phyloP scores from a whole-genome alignment of 1,284 basidiomycete genomes.

The Ceratobasidium sp. region DNA sequence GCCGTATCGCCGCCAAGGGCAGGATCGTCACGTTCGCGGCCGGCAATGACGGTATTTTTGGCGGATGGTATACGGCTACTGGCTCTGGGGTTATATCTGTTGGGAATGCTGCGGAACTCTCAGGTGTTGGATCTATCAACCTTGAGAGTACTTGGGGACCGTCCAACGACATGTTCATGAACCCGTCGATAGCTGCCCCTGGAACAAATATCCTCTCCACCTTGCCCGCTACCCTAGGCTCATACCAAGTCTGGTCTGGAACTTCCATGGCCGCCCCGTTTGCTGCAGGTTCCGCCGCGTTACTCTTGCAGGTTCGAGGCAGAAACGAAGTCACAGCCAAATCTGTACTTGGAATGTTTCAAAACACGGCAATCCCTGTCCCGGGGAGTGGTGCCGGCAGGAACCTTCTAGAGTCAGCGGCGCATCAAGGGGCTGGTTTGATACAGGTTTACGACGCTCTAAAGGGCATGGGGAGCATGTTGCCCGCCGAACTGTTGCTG shows the following conservation, averaged over 20 bases:
- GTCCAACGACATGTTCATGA: conserved; percentile 67
- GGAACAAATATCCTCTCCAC: conserved; percentile 72
- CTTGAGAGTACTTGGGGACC: conserved; percentile 61
- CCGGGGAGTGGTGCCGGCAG: conserved; percentile 55
- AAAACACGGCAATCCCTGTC: conserved; percentile 62
- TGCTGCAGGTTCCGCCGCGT: conserved; percentile 74
- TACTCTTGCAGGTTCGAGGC: conserved; percentile 65
- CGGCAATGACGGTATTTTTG: conserved; percentile 44
- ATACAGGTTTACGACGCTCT: conserved; percentile 69
- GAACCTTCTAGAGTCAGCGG: conserved; percentile 65
- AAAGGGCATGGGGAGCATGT: conserved; percentile 53
- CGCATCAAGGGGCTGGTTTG: conserved; percentile 73
- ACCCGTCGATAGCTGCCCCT: conserved; percentile 68
- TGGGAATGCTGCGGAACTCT: conserved; percentile 41
- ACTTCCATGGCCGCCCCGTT: conserved; percentile 62
- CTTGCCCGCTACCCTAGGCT: conserved; percentile 52
- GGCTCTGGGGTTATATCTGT: conserved; percentile 42
- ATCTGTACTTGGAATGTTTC: conserved; percentile 62
- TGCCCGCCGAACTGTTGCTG: conserved; percentile 68
- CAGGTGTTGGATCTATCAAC: background rate
- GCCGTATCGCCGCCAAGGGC: conserved; percentile 52
- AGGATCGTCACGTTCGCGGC: conserved; percentile 49
- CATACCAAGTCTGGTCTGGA: conserved; percentile 60
- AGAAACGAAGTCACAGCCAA: conserved; percentile 57
- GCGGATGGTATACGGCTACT: conserved; percentile 44